Evolutionary conservation across 768 basidiomycete genomes (phyloP), one percentile per base, ranked within the genome.

Genomic region (Suillus brevipes): DNA sequence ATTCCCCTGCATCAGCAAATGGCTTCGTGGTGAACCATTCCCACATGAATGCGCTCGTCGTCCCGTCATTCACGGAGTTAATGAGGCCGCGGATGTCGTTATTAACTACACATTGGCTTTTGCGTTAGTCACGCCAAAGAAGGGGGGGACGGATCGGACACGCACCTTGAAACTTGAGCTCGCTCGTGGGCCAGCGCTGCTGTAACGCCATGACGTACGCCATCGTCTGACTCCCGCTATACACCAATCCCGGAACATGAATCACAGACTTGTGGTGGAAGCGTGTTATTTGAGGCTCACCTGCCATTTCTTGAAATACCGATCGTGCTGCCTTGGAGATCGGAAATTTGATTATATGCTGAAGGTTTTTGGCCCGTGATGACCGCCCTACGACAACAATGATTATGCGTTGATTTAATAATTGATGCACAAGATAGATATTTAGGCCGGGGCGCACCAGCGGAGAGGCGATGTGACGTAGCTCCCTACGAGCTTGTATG

Each of bases 11-110:
- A 72, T 96, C 93, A 7, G 83, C 86, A 70, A 87, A 95, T 5
- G 95, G 89, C 70, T 90, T 90, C 45, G 89, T 90, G 5, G 89
- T 90, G 76, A 97, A 97, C 92, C 91, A 94, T 75, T 95, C 94
- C 93, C 94, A 94, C 89, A 96, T 91, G 78, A 96, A 96, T 13
- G 90, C 91, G 67, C 92, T 92, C 7, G 95, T 95, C 14, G 89
- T 85, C 0, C 89, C 92, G 60, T 92, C 88, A 72, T 97, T 97
- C 16, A 97, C 94, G 6, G 94, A 94, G 67, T 89, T 80, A 65
- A 96, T 86, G 37, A 98, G 81, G 12, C 92, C 89, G 18, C 84
- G 87, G 65, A 95, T 92, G 69, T 93, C 88, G 67, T 91, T 87
- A 72, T 92, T 92, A 43, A 93, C 92, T 94, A 65, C 7, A 28